These are phyloP conservation scores for Phytophthora macrochlamydospora DNA, from an alignment of 352 stramenopile genomes.

Conservation along the genomic window DNA sequence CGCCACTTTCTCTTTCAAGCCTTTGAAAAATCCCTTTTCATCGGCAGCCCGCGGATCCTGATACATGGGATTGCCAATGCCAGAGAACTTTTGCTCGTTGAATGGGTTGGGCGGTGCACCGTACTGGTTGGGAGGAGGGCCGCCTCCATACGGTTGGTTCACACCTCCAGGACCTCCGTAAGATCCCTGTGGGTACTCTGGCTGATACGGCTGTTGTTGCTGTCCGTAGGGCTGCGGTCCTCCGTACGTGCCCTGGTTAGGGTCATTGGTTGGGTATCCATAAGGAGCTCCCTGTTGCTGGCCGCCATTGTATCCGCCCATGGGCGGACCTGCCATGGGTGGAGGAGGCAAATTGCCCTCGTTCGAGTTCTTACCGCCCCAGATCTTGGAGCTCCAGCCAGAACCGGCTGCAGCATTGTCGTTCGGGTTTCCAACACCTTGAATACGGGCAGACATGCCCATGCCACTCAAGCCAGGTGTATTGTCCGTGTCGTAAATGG, in stretches of 20 bases:
- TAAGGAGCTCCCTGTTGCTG: conserved; percentile 39
- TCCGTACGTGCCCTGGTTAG: conserved; percentile 51
- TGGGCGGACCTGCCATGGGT: conserved; percentile 57
- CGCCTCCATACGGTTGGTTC: conserved; percentile 41
- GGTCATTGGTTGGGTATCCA: conserved; percentile 48
- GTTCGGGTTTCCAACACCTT: conserved; percentile 73
- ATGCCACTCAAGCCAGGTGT: conserved; percentile 61
- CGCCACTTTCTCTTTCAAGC: conserved; percentile 83
- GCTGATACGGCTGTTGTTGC: conserved; percentile 45
- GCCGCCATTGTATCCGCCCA: conserved; percentile 49
- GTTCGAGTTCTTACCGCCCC: conserved; percentile 66
- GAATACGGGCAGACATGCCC: conserved; percentile 85
- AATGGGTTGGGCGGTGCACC: conserved; percentile 56
- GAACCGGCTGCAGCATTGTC: conserved; percentile 44
- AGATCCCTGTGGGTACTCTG: conserved; percentile 48
- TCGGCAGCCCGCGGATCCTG: conserved; percentile 87
- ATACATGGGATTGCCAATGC: conserved; percentile 96
- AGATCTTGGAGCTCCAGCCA: conserved; percentile 77
- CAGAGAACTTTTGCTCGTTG: conserved; percentile 87
- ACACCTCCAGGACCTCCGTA: conserved; percentile 47
- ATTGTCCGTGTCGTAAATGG: conserved; percentile 92
- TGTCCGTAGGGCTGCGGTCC: conserved; percentile 55
- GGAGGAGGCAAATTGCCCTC: conserved; percentile 53
- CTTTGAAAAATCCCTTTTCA: conserved; percentile 89
- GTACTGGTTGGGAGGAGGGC: conserved; percentile 37